Percentiles rank a stretch among this genome's conserved stretches.
These are phyloP conservation scores for Pinus tabuliformis DNA, from an alignment of 75 land plant species.

Conservation along the genomic window DNA sequence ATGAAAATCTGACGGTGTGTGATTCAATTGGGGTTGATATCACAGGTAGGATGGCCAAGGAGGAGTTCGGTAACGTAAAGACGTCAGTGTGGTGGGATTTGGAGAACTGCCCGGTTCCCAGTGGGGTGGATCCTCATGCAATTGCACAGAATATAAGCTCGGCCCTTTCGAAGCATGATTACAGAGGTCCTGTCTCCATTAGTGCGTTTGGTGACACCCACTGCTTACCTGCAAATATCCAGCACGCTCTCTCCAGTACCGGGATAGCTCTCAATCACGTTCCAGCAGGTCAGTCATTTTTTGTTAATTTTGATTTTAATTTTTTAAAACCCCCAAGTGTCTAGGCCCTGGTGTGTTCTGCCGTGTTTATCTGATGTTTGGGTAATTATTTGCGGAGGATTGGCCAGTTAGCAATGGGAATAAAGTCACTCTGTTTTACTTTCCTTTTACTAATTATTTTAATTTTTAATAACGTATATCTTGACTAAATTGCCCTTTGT, in stretches of 20 bases:
- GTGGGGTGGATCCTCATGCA: conserved; percentile 43
- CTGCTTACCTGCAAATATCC: conserved; percentile 22
- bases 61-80: conserved; percentile 38
- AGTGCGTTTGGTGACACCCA: conserved; percentile 60
- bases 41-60: conserved; percentile 15
- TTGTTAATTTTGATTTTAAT: too few species aligned
- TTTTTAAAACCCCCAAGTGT: too few species aligned
- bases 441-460: too few species aligned
- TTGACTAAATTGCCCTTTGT: too few species aligned
- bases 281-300: conserved; percentile 47
- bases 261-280: conserved; percentile 70
- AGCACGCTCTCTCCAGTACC: conserved; percentile 68
- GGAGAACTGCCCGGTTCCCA: conserved; percentile 77
- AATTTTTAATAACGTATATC: too few species aligned
- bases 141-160: conserved; percentile 62
- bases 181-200: conserved; percentile 55
- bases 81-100: conserved; percentile 91
- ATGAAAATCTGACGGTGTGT: too few species aligned
- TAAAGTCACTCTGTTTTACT: too few species aligned
- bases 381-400: too few species aligned
- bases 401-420: too few species aligned
- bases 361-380: too few species aligned
- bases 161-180: conserved; percentile 38
- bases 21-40: too few species aligned
- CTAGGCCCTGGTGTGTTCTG: too few species aligned